Evolutionary conservation across 2,329 filamentous ascomycete species (phyloP).

Genomic region (Arthrobotrys pseudoclavata): DNA sequence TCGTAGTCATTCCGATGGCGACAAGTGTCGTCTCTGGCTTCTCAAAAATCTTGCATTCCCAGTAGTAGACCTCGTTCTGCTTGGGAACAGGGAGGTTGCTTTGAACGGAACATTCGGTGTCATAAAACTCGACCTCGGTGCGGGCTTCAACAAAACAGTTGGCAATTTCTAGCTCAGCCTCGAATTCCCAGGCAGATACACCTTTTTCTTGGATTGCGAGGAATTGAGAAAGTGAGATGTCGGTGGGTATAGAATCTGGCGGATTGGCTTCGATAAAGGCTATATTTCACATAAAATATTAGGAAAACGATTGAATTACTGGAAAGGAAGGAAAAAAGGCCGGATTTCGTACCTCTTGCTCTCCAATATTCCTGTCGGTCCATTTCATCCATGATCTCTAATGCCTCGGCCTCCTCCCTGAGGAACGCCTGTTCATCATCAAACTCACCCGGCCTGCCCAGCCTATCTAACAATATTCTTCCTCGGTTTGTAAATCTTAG

Average conservation of each 20-base stretch:
- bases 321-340: background rate
- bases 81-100: slow-evolving; percentile 97
- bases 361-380: slow-evolving; percentile 89
- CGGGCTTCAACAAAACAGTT: slow-evolving; percentile 98
- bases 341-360: slow-evolving; percentile 81
- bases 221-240: slow-evolving; percentile 97
- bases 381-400: slow-evolving; percentile 96
- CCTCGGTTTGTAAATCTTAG: slow-evolving; percentile 90
- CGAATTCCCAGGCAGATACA: slow-evolving; percentile 99
- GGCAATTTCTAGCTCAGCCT: slow-evolving; percentile 97
- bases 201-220: slow-evolving; percentile 99
- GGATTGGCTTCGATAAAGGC: slow-evolving; percentile 95
- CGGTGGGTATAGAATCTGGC: slow-evolving; percentile 92
- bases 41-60: slow-evolving; percentile 98
- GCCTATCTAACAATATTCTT: slow-evolving; percentile 90
- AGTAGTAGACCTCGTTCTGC: slow-evolving; percentile 99
- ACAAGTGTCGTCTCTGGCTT: slow-evolving; percentile 90
- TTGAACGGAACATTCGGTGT: slow-evolving; percentile 96
- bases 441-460: slow-evolving; percentile 93
- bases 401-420: slow-evolving; percentile 91
- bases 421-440: slow-evolving; percentile 97
- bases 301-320: slow-evolving; percentile 10
- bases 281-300: slow-evolving; percentile 66
- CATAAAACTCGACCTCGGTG: slow-evolving; percentile 98
- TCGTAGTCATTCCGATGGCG: slow-evolving; percentile 94